Base-by-base conservation (phyloP, 345 rosid species). In the Euclidium syriacum region DNA sequence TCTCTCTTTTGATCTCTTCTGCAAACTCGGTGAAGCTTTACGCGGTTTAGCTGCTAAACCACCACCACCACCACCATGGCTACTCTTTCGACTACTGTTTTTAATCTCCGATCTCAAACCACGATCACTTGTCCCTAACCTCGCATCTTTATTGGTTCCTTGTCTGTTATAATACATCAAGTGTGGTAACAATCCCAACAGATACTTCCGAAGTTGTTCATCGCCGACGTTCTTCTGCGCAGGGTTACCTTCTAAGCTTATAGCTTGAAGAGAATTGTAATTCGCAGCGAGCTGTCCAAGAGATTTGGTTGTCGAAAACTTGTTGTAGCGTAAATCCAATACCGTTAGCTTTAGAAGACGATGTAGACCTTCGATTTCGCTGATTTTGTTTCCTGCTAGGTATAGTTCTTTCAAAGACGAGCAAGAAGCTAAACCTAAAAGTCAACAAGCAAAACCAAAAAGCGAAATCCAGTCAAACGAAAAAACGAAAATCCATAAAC, bases 261-360 rank as follows among this genome's bases (percentile, higher is more conserved):
- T 83, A 57, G 95, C 96, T 71, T 90, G 99, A 72, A 94, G 75
- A 44, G 99, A 90, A 58, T 68, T 87, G 84, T 87, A 87, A 75
- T 90, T 90, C n/a, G 99, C 96, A 11, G 99, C 97, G 6, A 94
- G 95, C 75, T 85, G 97, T 58, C 95, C 97, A 3, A 94, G 83
- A 58, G 83, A 78, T 74, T 90, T 94, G 52, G 96, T 76, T 4
- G 92, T 86, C 4, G 96, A 81, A 58, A 94, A 79, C 76, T 90
- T 94, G 78, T 94, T 94, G 85, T 75, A 86, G 38, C 96, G 96
- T 60, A 94, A 74, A 75, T 90, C 99, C 74, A 94, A 74, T 17
- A 86, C 82, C 5, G 81, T 74, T 54, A 94, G 81, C 54, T 94
- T 94, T 67, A 94, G 69, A 62, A 87, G 88, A 38, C 99, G 95